Base-by-base conservation (phyloP, 768 basidiomycete species). In the Hemileccinum impolitum region DNA sequence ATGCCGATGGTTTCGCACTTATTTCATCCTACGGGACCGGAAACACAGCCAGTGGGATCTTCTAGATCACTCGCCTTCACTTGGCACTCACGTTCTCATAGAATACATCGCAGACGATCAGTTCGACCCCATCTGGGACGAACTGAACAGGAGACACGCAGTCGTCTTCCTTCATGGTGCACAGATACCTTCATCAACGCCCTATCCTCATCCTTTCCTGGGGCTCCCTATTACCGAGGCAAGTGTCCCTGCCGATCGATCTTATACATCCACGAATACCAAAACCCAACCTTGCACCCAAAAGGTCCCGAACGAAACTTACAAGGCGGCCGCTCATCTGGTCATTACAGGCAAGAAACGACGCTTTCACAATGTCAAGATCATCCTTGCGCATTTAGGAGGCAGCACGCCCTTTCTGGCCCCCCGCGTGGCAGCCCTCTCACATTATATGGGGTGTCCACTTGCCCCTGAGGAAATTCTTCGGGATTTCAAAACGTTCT, bases 301-400 rank as follows among this genome's bases (percentile, higher is more conserved):
- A 35, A 47, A 89, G 87, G 85, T 87, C 0, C 87, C 87, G 7
- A 84, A 87, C 61, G 87, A 90, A 66, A 90, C 87, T 0, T 88
- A 81, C 73, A 89, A 88, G 69, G 88, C 85, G 2, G 86, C 86
- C 30, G 81, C 86, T 3, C 84, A 87, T 60, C 76, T 90, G 41
- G 85, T 90, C 39, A 81, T 89, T 19, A 78, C 84, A 0, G 84
- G 85, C 39, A 77, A 73, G 59, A 87, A 84, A 63, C 81, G 85
- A 37, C 77, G 73, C 51, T 87, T 78, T 57, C 64, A 74, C 18
- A 67, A 79, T 47, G 71, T 80, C 54, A 82, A 77, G 48, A 79
- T 88, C 52, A 76, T 90, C 31, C 77, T 90, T 9, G 78, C 87
- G 17, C 88, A 89, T 61, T 69, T 87, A 11, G 87, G 88, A n/a